Evolutionary conservation across 2,329 filamentous ascomycete species (phyloP).

Genomic region (Microsporum ferrugineum): DNA sequence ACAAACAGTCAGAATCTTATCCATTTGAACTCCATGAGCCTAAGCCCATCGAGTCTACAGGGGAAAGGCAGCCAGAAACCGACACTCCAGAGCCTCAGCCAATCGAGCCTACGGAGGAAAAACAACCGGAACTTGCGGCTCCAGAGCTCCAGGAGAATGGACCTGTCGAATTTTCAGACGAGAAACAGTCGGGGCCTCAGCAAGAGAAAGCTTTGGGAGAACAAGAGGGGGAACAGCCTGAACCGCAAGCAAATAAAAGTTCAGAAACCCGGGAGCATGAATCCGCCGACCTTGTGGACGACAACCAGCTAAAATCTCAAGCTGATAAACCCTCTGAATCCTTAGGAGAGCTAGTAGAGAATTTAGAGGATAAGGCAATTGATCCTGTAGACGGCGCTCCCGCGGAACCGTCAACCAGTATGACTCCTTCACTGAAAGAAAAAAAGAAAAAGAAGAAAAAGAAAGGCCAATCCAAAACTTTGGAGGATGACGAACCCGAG

Average conservation of each 20-base stretch:
- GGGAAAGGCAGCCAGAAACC: background rate
- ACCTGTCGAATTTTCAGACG: background rate
- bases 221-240: background rate
- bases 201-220: background rate
- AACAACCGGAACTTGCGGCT: background rate
- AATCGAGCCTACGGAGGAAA: too few relatives aligned
- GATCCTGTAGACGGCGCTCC: background rate
- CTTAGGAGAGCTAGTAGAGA: background rate
- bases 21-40: background rate
- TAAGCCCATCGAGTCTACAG: background rate
- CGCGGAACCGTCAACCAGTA: background rate
- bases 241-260: background rate
- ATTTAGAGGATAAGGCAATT: background rate
- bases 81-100: background rate
- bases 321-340: background rate
- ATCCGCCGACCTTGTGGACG: background rate
- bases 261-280: background rate
- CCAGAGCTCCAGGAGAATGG: background rate
- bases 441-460: conserved; percentile 1
- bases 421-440: background rate
- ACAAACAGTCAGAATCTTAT: background rate
- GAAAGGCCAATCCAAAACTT: background rate
- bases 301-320: background rate
- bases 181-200: background rate
- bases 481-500: background rate